These are phyloP conservation scores for Mucor sp. DNA, from an alignment of 371 early-diverging fungal species.

Conservation along the genomic window DNA sequence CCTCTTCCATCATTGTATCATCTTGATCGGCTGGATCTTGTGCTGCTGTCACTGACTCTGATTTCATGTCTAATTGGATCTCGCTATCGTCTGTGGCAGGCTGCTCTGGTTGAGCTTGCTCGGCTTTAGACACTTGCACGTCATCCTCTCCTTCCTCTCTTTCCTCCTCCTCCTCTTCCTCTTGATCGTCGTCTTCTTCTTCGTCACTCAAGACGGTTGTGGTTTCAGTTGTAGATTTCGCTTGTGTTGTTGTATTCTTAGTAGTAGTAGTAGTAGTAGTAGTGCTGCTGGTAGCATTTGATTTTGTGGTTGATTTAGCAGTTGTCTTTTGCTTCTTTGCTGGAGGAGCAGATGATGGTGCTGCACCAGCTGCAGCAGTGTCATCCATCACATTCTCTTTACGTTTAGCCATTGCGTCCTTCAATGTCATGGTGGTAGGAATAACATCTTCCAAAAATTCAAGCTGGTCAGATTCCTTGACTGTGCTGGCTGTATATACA, in stretches of 20 bases:
- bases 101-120: background rate
- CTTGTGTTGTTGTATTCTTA: background rate
- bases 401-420: conserved; percentile 58
- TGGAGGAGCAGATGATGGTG: background rate
- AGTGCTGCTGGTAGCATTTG: background rate
- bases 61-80: conserved; percentile 34
- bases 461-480: conserved; percentile 45
- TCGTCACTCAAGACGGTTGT: background rate
- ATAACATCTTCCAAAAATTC: conserved; percentile 58
- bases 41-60: background rate
- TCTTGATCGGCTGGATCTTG: conserved; percentile 20
- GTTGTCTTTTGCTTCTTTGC: conserved; percentile 26
- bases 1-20: conserved; percentile 15
- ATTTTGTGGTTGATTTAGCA: background rate
- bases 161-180: conserved; percentile 11
- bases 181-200: conserved; percentile 3
- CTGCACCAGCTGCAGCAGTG: background rate
- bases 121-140: background rate
- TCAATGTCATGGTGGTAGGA: conserved; percentile 59
- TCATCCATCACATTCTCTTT: conserved; percentile 46
- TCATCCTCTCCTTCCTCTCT: conserved; percentile 8
- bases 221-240: background rate
- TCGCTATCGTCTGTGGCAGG: conserved; percentile 49
- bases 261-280: background rate
- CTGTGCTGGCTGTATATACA: conserved; percentile 33